These are phyloP conservation scores for Aureobasidium mangrovei DNA, from an alignment of 2,329 filamentous ascomycete species.

Conservation along the genomic window DNA sequence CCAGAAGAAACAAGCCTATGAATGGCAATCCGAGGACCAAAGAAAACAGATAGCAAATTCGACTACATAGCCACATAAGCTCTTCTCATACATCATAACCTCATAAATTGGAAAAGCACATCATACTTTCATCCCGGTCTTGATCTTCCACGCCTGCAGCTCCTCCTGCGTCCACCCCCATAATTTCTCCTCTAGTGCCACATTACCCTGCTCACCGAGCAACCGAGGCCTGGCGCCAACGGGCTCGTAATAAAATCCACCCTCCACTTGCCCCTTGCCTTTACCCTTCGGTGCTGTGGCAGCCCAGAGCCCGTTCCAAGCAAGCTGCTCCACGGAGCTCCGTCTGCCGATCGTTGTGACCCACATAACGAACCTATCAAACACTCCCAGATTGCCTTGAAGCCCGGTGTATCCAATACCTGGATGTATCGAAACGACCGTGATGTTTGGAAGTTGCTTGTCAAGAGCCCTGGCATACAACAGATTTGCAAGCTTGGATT, in stretches of 20 bases:
- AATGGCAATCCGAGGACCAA: not conserved
- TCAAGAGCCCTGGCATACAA: constrained; percentile 35
- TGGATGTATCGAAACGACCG: constrained; percentile 30
- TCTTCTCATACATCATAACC: no score
- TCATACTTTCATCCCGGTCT: not conserved
- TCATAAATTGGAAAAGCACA: not conserved
- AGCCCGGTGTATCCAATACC: constrained; percentile 30
- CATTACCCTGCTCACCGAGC: constrained; percentile 13
- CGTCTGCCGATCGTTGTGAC: constrained; percentile 10
- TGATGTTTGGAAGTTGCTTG: constrained; percentile 27
- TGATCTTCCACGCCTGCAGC: constrained; percentile 16
- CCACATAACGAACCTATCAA: constrained; percentile 19
- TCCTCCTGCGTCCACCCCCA: constrained; percentile 26
- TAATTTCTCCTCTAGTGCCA: constrained; percentile 19
- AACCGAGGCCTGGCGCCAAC: constrained; percentile 17
- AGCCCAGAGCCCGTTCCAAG: constrained; percentile 22
- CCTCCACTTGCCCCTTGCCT: constrained; percentile 18
- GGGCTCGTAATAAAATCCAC: constrained; percentile 23
- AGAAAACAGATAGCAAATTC: not conserved
- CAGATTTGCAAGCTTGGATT: constrained; percentile 40
- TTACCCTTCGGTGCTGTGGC: constrained; percentile 17
- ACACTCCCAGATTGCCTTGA: constrained; percentile 27
- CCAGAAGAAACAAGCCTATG: not conserved
- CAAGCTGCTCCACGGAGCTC: constrained; percentile 18
- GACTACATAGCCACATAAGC: not conserved